These are phyloP conservation scores for Neurospora sp. DNA, from an alignment of 495 filamentous ascomycete species.

Conservation along the genomic window DNA sequence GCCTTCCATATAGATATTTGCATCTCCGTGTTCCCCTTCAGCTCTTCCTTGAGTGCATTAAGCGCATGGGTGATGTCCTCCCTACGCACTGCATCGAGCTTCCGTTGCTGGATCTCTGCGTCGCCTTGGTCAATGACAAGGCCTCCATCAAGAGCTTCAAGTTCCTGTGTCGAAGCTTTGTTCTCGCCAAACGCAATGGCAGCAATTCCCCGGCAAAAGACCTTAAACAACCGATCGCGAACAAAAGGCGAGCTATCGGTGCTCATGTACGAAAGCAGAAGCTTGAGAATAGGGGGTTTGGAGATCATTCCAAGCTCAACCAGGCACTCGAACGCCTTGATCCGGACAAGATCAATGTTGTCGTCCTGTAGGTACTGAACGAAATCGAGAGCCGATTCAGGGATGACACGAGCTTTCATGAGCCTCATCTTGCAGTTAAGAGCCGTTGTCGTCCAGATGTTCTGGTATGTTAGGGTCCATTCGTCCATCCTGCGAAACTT, in stretches of 20 bases:
- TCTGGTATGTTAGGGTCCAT: slow-evolving; percentile 85
- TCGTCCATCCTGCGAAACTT: slow-evolving; percentile 88
- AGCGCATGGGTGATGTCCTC: slow-evolving; percentile 70
- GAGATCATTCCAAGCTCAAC: slow-evolving; percentile 66
- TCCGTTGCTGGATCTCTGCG: slow-evolving; percentile 51
- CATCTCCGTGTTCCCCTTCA: slow-evolving; percentile 51
- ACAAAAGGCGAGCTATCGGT: slow-evolving; percentile 76
- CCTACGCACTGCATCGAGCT: slow-evolving; percentile 60
- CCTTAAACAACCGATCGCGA: slow-evolving; percentile 54
- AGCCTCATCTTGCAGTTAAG: slow-evolving; percentile 66
- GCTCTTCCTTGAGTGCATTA: slow-evolving; percentile 59
- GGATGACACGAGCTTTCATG: slow-evolving; percentile 60
- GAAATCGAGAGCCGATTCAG: slow-evolving; percentile 54
- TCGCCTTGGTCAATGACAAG: slow-evolving; percentile 70
- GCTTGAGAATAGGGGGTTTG: slow-evolving; percentile 50
- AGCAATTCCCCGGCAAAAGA: slow-evolving; percentile 65
- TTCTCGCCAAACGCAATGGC: slow-evolving; percentile 67
- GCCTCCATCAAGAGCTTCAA: slow-evolving; percentile 32
- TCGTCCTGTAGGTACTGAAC: slow-evolving; percentile 69
- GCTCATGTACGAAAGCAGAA: slow-evolving; percentile 61
- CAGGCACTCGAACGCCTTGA: slow-evolving; percentile 74
- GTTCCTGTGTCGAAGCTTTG: slow-evolving; percentile 20
- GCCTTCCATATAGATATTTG: slow-evolving; percentile 70
- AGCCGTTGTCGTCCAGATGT: slow-evolving; percentile 75
- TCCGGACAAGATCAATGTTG: slow-evolving; percentile 68